These are phyloP conservation scores for Ambrosia artemisiifolia DNA, from an alignment of 129 eudicot species.

Conservation along the genomic window DNA sequence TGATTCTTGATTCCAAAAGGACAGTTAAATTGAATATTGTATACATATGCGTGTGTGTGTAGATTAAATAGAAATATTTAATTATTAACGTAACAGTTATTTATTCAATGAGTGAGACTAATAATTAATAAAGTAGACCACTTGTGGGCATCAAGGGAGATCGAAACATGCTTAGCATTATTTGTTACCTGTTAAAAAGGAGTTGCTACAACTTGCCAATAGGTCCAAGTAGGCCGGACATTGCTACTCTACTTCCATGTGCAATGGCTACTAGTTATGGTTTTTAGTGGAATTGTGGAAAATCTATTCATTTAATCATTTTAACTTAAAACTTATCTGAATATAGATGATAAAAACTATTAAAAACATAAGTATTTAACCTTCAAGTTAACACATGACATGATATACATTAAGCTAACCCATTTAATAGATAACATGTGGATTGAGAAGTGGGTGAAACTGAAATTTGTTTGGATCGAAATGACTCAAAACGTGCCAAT, in stretches of 20 bases:
- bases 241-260: neutral
- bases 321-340: too few relatives aligned
- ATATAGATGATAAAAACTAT: too few relatives aligned
- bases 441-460: too few relatives aligned
- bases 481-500: too few relatives aligned
- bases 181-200: conserved; percentile 7
- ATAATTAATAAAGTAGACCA: conserved; percentile 16
- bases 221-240: conserved; percentile 23
- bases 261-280: neutral
- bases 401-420: too few relatives aligned
- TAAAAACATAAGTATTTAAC: too few relatives aligned
- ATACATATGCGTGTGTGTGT: too few relatives aligned
- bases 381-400: too few relatives aligned
- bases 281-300: neutral
- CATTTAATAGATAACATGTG: too few relatives aligned
- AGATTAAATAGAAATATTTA: neutral
- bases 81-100: neutral
- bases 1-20: neutral
- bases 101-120: neutral
- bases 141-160: conserved; percentile 20
- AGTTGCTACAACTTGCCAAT: conserved; percentile 2
- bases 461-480: too few relatives aligned
- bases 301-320: neutral
- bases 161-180: conserved; percentile 31
- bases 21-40: too few relatives aligned